Percentiles rank a stretch among this genome's conserved stretches.
Evolutionary conservation across 2,329 filamentous ascomycete genomes (phyloP).

Genomic region (Apiospora aurea): DNA sequence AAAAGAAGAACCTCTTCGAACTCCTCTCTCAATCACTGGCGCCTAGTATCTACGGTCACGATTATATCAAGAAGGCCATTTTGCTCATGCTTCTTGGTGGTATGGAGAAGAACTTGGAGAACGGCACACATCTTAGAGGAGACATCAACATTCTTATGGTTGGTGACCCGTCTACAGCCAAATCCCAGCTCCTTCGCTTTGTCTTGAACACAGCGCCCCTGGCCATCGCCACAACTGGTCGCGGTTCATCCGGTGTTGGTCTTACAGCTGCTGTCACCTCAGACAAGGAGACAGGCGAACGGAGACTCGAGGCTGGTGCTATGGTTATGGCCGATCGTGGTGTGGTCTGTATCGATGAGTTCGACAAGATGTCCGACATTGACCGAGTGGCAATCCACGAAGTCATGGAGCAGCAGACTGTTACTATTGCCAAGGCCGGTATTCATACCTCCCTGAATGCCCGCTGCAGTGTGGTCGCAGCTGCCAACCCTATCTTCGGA

Average conservation of each 20-base stretch:
- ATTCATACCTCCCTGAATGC: conserved; percentile 98
- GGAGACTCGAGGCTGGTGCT: conserved; percentile 92
- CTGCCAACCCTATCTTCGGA: conserved; percentile 96
- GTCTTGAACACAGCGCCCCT: conserved; percentile 96
- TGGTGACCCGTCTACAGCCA: conserved; percentile 96
- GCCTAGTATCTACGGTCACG: conserved; percentile 95
- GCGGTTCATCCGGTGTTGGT: conserved; percentile 97
- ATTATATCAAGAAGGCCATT: conserved; percentile 97
- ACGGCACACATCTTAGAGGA: conserved; percentile 95
- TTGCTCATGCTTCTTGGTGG: conserved; percentile 93
- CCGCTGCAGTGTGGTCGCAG: conserved; percentile 93
- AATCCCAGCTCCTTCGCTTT: conserved; percentile 96
- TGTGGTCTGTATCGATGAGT: conserved; percentile 98
- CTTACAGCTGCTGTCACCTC: conserved; percentile 94
- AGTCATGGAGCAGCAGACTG: conserved; percentile 99
- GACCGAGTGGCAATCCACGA: conserved; percentile 99
- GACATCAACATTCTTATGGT: conserved; percentile 99
- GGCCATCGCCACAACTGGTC: conserved; percentile 95
- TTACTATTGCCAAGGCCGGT: conserved; percentile 97
- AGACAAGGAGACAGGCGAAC: conserved; percentile 96
- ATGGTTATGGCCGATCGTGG: conserved; percentile 98
- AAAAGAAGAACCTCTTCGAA: conserved; percentile 93
- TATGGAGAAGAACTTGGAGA: conserved; percentile 98
- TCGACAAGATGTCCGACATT: conserved; percentile 99
- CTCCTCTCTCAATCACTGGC: conserved; percentile 92